Base-by-base conservation (phyloP, 202 grass and related monocot species). In the Setaria viridis region DNA sequence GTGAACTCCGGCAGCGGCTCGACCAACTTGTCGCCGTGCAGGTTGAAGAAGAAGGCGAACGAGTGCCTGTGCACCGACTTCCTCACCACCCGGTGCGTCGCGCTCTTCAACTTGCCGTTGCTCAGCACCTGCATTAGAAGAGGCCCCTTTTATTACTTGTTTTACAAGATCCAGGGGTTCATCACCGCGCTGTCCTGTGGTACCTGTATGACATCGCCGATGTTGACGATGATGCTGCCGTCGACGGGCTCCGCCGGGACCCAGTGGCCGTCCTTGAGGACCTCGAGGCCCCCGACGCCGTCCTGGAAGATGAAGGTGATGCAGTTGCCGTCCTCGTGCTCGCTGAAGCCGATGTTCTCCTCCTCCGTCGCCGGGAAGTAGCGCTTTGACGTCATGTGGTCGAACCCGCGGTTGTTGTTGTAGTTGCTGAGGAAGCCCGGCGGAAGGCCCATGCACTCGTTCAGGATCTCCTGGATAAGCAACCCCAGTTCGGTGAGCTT, bases 241-340 rank as follows among this genome's bases (percentile, higher is more conserved):
- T 91, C 90, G 11, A 50, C 58, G 67, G 91, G 91, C 17, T 84
- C 86, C 14, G 48, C 88, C 15, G 86, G 80, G 33, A 91, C 70
- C 93, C 93, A 95, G 7, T 50, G 7, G n/a, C 73, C 88, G 55
- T 91, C 84, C 4, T 85, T 85, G 80, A 91, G 84, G 19, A 95
- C 86, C 67, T 93, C 86, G 13, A 91, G 86, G 0, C 93, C 88
- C 5, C 88, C 88, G 74, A 91, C 64, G 11, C 72, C 51, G 67
- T 95, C 93, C 82, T 93, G 93, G 59, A 93, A 45, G 63, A 95
- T 45, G 74, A 95, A 84, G 16, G 84, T 87, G 80, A 93, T 1
- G 84, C 76, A 87, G 59, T 81, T 91, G 12, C 42, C 60, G 33
- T 93, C 93, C 88, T 95, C 54, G 67, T 95, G 91, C 54, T 37